These are phyloP conservation scores for Erysiphe pulchra DNA, from an alignment of 2,329 filamentous ascomycete genomes.

Conservation along the genomic window DNA sequence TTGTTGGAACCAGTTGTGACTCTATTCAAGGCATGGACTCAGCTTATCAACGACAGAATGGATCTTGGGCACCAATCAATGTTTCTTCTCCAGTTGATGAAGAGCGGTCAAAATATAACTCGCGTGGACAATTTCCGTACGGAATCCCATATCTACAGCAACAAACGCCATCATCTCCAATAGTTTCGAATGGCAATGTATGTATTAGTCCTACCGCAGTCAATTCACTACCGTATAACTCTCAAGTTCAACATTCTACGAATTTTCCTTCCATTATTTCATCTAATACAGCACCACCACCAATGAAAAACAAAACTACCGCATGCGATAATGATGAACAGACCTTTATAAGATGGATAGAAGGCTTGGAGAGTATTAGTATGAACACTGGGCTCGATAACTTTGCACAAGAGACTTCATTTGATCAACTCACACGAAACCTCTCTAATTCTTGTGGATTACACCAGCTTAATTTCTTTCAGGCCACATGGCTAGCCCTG, in stretches of 20 bases:
- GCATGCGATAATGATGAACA: not conserved
- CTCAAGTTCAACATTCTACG: not conserved
- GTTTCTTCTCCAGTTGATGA: constrained; percentile 7
- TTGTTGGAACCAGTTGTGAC: constrained; percentile 8
- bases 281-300: constrained; percentile 4
- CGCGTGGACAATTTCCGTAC: constrained; percentile 5
- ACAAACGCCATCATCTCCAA: not conserved
- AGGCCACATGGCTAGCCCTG: constrained; percentile 1
- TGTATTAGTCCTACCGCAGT: constrained; percentile 4
- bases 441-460: not conserved
- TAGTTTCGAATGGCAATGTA: not conserved
- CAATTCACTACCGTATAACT: constrained; percentile 6
- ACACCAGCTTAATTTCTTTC: constrained; percentile 1
- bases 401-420: constrained; percentile 3
- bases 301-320: not conserved
- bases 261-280: not conserved
- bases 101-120: constrained; percentile 6
- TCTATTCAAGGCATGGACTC: constrained; percentile 11
- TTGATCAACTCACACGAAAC: constrained; percentile 1
- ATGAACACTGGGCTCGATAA: constrained; percentile 6
- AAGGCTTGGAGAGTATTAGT: constrained; percentile 3
- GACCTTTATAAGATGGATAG: constrained; percentile 3
- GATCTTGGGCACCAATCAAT: constrained; percentile 11
- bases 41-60: constrained; percentile 5
- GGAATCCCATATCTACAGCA: constrained; percentile 1